Conservation (phyloP, 1,284 basidiomycete species). For the Sparassis latifolia region DNA sequence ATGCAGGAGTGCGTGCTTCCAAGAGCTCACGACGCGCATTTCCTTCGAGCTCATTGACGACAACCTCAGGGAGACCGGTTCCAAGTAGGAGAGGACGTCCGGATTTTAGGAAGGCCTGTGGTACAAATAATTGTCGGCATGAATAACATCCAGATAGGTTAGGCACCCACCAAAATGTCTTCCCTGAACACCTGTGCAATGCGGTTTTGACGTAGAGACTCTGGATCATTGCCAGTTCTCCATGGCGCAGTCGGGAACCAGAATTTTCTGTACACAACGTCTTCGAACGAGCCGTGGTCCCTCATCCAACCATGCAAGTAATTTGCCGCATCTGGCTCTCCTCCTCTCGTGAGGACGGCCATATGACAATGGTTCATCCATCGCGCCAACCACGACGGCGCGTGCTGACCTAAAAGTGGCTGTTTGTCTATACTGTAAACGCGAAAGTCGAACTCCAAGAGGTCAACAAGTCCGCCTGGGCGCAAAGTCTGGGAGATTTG, state of each 20-base stretch:
- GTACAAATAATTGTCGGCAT: not conserved
- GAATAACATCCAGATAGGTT: not conserved
- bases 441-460: constrained; percentile 65
- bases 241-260: constrained; percentile 55
- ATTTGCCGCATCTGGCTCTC: constrained; percentile 51
- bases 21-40: constrained; percentile 45
- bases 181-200: constrained; percentile 34
- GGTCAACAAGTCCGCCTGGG: constrained; percentile 59
- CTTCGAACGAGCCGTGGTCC: constrained; percentile 47
- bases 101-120: constrained; percentile 55
- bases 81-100: constrained; percentile 62
- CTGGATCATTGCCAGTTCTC: constrained; percentile 24
- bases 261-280: constrained; percentile 46
- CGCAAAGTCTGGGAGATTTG: constrained; percentile 61
- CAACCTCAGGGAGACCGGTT: constrained; percentile 44
- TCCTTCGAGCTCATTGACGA: constrained; percentile 46
- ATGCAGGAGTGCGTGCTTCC: constrained; percentile 40
- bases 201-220: constrained; percentile 23
- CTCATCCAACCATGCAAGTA: constrained; percentile 47
- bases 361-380: constrained; percentile 49
- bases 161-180: constrained; percentile 33
- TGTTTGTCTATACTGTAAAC: constrained; percentile 46
- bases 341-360: constrained; percentile 51
- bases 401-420: constrained; percentile 37
- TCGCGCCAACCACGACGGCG: constrained; percentile 49